Evolutionary conservation across 306 rosid genomes (phyloP).

Genomic region (Psophocarpus tetragonolobus): DNA sequence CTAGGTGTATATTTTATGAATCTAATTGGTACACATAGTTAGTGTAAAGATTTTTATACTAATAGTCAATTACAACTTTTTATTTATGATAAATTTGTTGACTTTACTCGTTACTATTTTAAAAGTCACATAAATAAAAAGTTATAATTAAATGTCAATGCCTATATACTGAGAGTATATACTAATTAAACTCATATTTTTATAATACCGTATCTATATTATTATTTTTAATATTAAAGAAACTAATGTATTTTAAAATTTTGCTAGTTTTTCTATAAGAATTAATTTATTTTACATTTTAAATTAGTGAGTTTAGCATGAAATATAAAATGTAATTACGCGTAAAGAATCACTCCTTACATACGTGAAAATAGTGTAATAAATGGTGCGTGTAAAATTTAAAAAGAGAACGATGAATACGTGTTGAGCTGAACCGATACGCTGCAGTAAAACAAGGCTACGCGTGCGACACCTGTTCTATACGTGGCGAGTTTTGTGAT

Average conservation of each 20-base stretch:
- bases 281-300: background rate
- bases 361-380: background rate
- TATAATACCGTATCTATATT: background rate
- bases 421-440: constrained; percentile 38
- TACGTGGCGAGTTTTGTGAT: constrained; percentile 48
- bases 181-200: background rate
- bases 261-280: too few species aligned
- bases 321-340: background rate
- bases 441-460: constrained; percentile 1
- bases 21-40: too few species aligned
- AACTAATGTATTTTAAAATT: background rate
- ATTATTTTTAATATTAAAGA: background rate
- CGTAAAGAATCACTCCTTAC: background rate
- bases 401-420: constrained; percentile 19
- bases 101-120: too few species aligned
- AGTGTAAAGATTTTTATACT: too few species aligned
- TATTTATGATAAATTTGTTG: too few species aligned
- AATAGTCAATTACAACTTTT: too few species aligned
- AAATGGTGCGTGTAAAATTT: background rate
- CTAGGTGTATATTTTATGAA: too few species aligned
- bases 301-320: background rate
- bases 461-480: constrained; percentile 45
- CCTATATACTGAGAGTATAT: too few species aligned
- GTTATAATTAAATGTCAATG: too few species aligned
- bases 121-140: too few species aligned